Conservation (phyloP, 208 protist genomes). For the Lotmaria passim region DNA sequence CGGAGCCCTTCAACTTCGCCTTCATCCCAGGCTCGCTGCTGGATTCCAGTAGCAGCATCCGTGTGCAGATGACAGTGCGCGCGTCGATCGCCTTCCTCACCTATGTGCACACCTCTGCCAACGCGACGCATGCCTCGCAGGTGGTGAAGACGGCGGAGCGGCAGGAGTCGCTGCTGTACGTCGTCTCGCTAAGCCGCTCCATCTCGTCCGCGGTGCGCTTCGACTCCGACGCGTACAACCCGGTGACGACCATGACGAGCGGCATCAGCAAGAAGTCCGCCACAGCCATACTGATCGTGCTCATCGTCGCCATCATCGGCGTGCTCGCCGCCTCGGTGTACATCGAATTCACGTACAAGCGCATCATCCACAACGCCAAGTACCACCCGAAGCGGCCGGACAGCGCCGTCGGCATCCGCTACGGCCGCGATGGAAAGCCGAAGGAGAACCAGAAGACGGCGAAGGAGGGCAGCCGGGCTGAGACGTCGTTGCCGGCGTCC, state of each 20-base stretch:
- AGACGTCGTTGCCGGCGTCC: slow-evolving; percentile 9
- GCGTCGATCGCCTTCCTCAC: slow-evolving; percentile 69
- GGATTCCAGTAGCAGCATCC: slow-evolving; percentile 64
- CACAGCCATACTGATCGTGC: slow-evolving; percentile 65
- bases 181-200: slow-evolving; percentile 62
- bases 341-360: slow-evolving; percentile 75
- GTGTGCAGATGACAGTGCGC: slow-evolving; percentile 58
- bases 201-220: slow-evolving; percentile 69
- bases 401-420: slow-evolving; percentile 59
- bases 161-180: slow-evolving; percentile 66
- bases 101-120: slow-evolving; percentile 29
- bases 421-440: slow-evolving; percentile 56
- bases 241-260: slow-evolving; percentile 27
- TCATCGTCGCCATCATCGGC: slow-evolving; percentile 56
- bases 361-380: slow-evolving; percentile 70
- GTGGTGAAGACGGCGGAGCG: slow-evolving; percentile 43
- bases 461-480: slow-evolving; percentile 26
- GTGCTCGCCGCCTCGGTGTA: slow-evolving; percentile 61
- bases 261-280: slow-evolving; percentile 52
- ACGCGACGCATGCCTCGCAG: slow-evolving; percentile 32
- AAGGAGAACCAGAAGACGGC: slow-evolving; percentile 33
- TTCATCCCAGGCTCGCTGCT: slow-evolving; percentile 84
- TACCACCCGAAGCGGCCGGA: slow-evolving; percentile 63
- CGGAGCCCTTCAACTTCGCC: slow-evolving; percentile 78
- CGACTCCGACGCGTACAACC: slow-evolving; percentile 59